Evolutionary conservation across 2,329 filamentous ascomycete species (phyloP).

Genomic region (Diaporthe citrichinensis): DNA sequence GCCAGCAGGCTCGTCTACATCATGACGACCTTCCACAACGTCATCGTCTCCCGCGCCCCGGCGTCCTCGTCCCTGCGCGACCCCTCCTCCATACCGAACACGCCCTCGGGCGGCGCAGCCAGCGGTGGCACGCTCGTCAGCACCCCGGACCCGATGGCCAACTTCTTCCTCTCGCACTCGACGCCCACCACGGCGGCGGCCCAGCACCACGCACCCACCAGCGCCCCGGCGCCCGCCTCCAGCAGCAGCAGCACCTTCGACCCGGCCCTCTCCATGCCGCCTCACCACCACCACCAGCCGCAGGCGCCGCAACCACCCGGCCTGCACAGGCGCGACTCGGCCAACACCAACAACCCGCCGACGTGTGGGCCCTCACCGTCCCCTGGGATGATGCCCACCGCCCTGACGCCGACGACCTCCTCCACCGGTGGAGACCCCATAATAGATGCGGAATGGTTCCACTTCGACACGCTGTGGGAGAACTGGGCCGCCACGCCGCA

Average conservation of each 20-base stretch:
- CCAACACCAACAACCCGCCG: background rate
- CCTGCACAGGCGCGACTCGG: conserved; percentile 22
- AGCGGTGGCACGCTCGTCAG: conserved; percentile 18
- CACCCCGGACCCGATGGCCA: conserved; percentile 39
- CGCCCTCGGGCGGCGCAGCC: conserved; percentile 12
- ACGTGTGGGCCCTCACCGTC: conserved; percentile 22
- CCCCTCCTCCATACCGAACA: conserved; percentile 36
- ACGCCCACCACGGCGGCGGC: conserved; percentile 8
- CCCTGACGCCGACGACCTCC: conserved; percentile 35
- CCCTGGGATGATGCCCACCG: conserved; percentile 30
- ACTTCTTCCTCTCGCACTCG: conserved; percentile 38
- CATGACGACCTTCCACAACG: conserved; percentile 59
- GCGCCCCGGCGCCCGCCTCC: conserved; percentile 1
- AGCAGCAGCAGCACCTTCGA: conserved; percentile 15
- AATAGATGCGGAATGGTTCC: conserved; percentile 39
- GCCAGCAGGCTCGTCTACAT: conserved; percentile 65
- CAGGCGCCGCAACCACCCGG: background rate
- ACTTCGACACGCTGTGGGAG: conserved; percentile 41
- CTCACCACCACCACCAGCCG: conserved; percentile 1
- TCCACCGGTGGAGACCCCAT: conserved; percentile 36
- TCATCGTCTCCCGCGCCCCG: conserved; percentile 34
- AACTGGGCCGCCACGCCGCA: conserved; percentile 29
- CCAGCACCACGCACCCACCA: conserved; percentile 10
- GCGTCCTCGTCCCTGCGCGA: conserved; percentile 28
- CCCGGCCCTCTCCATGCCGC: conserved; percentile 3